Conservation (phyloP, 202 grass and related monocot species). For the Setaria italica region DNA sequence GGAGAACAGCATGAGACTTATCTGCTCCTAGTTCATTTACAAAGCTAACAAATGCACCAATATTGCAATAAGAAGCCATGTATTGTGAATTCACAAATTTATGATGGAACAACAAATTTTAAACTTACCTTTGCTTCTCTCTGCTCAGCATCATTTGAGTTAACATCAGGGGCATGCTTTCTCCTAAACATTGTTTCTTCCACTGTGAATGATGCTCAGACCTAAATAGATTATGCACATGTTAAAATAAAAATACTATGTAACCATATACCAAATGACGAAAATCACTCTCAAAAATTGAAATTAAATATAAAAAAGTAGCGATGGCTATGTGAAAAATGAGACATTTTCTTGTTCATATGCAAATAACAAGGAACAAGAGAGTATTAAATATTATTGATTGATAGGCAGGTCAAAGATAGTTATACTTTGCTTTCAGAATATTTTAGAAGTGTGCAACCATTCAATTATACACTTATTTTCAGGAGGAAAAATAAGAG, state of each 20-base stretch:
- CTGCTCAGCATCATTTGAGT: slow-evolving; percentile 53
- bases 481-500: background rate
- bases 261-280: background rate
- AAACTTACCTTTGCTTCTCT: slow-evolving; percentile 70
- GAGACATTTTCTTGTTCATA: background rate
- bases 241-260: background rate
- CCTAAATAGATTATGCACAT: slow-evolving; percentile 16
- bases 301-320: background rate
- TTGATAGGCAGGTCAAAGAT: background rate
- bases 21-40: background rate
- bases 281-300: background rate
- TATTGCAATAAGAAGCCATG: background rate
- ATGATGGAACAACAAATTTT: background rate
- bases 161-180: slow-evolving; percentile 58
- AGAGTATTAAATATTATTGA: background rate
- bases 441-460: background rate
- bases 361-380: background rate
- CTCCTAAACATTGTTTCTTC: slow-evolving; percentile 74
- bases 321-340: background rate
- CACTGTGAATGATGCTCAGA: slow-evolving; percentile 8
- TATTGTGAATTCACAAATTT: slow-evolving; percentile 4
- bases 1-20: slow-evolving; percentile 15
- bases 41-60: slow-evolving; percentile 14
- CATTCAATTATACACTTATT: background rate
- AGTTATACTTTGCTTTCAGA: background rate